phyloP scores from a whole-genome alignment of 1,284 basidiomycete genomes.

The Sutorius eximius region DNA sequence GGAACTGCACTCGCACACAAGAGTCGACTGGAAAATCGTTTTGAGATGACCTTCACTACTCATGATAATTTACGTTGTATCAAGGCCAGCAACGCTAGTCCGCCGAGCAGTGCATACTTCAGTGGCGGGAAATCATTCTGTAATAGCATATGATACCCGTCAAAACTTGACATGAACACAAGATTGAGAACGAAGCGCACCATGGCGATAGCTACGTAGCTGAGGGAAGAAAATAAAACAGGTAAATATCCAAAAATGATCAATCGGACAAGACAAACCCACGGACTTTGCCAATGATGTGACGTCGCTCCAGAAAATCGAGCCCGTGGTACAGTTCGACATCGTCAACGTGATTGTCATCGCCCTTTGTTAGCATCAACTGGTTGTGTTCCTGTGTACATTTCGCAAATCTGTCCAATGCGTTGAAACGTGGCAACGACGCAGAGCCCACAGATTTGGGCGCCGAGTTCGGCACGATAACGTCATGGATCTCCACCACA shows the following conservation, averaged over 20 bases:
- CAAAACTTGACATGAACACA: background rate
- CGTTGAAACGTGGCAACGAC: too few species aligned
- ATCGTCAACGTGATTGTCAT: conserved; percentile 90
- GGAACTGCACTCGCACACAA: too few species aligned
- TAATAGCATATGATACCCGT: background rate
- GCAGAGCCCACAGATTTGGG: too few species aligned
- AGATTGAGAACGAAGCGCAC: too few species aligned
- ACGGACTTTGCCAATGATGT: conserved; percentile 91
- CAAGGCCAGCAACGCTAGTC: conserved; percentile 75
- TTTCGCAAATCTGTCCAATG: conserved; percentile 18
- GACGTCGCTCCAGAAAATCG: too few species aligned
- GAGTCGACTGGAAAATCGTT: background rate
- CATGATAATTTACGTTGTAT: conserved; percentile 56
- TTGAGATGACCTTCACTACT: background rate
- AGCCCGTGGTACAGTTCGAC: too few species aligned
- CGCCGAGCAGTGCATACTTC: conserved; percentile 86
- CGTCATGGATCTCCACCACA: too few species aligned
- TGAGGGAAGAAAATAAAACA: background rate
- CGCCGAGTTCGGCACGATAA: too few species aligned
- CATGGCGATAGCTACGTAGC: conserved; percentile 58
- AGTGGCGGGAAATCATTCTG: conserved; percentile 96
- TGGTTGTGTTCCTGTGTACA: conserved; percentile 47
- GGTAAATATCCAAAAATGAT: background rate
- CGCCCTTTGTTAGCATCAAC: conserved; percentile 89
- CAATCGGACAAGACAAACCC: conserved; percentile 58